A percentile compares a stretch with the other conserved stretches of the same genome.
These are phyloP conservation scores for Aspergillus spinulosporus DNA, from an alignment of 2,329 filamentous ascomycete genomes.

Conservation along the genomic window DNA sequence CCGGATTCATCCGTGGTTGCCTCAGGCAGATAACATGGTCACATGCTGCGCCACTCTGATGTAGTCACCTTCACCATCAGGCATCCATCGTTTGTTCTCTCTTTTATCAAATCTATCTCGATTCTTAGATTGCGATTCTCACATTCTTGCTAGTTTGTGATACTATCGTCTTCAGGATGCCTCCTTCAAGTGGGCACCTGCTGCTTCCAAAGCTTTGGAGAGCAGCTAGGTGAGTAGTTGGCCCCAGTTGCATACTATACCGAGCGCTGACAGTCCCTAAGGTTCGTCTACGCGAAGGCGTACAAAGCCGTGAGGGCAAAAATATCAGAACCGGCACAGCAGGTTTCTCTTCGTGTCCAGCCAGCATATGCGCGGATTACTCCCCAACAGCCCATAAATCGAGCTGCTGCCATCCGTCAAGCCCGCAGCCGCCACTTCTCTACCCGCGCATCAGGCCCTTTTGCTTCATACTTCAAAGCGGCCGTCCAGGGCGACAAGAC, in stretches of 20 bases:
- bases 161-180: slow-evolving; percentile 38
- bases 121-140: slow-evolving; percentile 23
- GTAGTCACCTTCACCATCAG: slow-evolving; percentile 26
- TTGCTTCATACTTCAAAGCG: slow-evolving; percentile 51
- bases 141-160: slow-evolving; percentile 10
- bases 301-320: slow-evolving; percentile 44
- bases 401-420: slow-evolving; percentile 63
- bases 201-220: slow-evolving; percentile 52
- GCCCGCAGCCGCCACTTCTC: slow-evolving; percentile 65
- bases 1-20: not conserved
- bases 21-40: slow-evolving; percentile 21
- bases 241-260: slow-evolving; percentile 5
- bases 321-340: slow-evolving; percentile 42
- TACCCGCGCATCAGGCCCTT: slow-evolving; percentile 51
- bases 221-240: slow-evolving; percentile 45
- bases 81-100: slow-evolving; percentile 24
- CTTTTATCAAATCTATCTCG: slow-evolving; percentile 11
- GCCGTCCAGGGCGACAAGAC: slow-evolving; percentile 51
- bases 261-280: slow-evolving; percentile 30
- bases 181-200: slow-evolving; percentile 51
- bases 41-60: slow-evolving; percentile 26
- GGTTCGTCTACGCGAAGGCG: slow-evolving; percentile 52
- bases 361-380: slow-evolving; percentile 60
- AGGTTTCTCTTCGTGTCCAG: slow-evolving; percentile 53
- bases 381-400: slow-evolving; percentile 61